Base-by-base conservation (phyloP, 257 asterid species). In the Solanum virginianum region DNA sequence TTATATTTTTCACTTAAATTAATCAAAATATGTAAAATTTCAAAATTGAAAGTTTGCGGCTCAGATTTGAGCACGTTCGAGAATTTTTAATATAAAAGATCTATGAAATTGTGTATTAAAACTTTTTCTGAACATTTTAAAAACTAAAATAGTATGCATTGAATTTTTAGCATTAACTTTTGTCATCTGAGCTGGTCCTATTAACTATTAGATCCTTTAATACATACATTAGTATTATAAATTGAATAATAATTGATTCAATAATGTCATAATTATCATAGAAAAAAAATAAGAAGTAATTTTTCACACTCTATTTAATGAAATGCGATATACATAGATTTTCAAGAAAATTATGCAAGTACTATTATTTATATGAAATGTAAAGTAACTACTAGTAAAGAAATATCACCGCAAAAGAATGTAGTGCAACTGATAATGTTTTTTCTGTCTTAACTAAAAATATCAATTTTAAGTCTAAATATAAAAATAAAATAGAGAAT, bases 381-480 rank as follows among this genome's bases (percentile, higher is more conserved):
- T 62, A 22, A 14, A 62, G 12, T 49, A 49, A 49, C 16, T 47
- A 9, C 10, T 47, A 47, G 11, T 9, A 47, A 6, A 43, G 4
- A 51, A 51, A 51, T 51, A 16, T 14, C 17, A 53, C 18, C 0
- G 13, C 4, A 13, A 53, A 54, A 15, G 2, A 8, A 54, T 54
- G 20, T 54, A 20, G 16, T 54, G 20, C 7, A 1, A 4, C 12
- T 8, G 18, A 63, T 63, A 9, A 24, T 2, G 3, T 0, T 63
- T 12, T 5, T 26, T 26, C 6, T 4, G 4, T 5, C 4, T 13
- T 3, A 1, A 26, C 14, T 7, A 36, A 0, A 65, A 0, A 6
- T 29, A 0, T 65, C 32, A 60, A n/a, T n/a, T 10, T 59, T 8
- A 7, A 3, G 13, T 57, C 13, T 20, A 6, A 20, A 20, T 57